A percentile compares a stretch with the other conserved stretches of the same genome.
These are phyloP conservation scores for Scheffersomyces quercinus DNA, from an alignment of 1,139 yeast species.

Conservation along the genomic window DNA sequence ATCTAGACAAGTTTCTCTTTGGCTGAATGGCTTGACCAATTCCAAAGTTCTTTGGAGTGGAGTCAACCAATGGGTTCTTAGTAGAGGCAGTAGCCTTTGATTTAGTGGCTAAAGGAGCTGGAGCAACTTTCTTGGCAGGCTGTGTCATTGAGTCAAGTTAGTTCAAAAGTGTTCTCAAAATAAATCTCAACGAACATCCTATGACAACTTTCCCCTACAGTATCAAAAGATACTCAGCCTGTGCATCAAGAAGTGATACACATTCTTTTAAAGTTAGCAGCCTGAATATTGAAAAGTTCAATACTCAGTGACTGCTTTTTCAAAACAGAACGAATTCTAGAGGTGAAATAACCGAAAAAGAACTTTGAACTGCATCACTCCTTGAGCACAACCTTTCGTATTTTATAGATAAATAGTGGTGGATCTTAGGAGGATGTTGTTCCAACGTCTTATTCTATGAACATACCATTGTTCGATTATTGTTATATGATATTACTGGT, in stretches of 20 bases:
- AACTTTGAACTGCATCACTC: constrained; percentile 31
- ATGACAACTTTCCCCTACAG: constrained; percentile 39
- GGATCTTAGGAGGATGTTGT: constrained; percentile 29
- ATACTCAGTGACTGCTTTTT: background rate
- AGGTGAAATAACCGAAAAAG: constrained; percentile 5
- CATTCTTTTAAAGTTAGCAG: constrained; percentile 17
- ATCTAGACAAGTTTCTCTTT: constrained; percentile 92
- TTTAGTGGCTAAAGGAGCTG: constrained; percentile 73
- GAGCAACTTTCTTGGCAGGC: constrained; percentile 82
- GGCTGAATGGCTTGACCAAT: constrained; percentile 95
- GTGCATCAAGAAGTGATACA: constrained; percentile 45
- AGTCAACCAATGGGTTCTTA: constrained; percentile 68
- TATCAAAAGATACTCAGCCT: constrained; percentile 47
- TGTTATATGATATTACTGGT: background rate
- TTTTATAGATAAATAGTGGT: constrained; percentile 15
- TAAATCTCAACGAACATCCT: constrained; percentile 30
- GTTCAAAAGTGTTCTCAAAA: constrained; percentile 30
- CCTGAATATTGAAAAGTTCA: constrained; percentile 1
- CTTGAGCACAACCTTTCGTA: constrained; percentile 32
- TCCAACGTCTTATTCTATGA: constrained; percentile 23
- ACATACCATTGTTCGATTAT: constrained; percentile 29
- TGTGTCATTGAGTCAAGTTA: constrained; percentile 68
- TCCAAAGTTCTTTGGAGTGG: constrained; percentile 93
- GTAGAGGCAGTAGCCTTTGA: constrained; percentile 39
- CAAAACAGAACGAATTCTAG: background rate